Percentiles rank a stretch among this genome's conserved stretches.
Conservation (phyloP, 106 monocot species). For the Acanthochlamys bracteata region DNA sequence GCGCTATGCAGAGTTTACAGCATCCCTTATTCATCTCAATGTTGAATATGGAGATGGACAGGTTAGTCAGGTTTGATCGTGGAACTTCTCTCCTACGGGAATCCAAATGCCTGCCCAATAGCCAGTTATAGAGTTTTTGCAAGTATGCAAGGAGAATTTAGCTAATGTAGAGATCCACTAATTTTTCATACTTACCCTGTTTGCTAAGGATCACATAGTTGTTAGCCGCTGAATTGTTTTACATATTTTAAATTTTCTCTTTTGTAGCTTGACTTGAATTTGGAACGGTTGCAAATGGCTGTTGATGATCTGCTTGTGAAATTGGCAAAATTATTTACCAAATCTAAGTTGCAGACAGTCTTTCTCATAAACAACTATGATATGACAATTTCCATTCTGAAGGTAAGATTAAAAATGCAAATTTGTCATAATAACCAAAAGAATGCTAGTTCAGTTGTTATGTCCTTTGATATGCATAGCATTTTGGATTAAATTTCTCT, state of each 20-base stretch:
- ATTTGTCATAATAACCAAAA: background rate
- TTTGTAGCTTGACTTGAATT: constrained; percentile 78
- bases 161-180: background rate
- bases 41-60: constrained; percentile 94
- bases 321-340: constrained; percentile 67
- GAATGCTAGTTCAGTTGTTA: background rate
- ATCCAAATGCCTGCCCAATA: background rate
- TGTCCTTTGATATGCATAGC: background rate
- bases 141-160: background rate
- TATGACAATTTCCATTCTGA: constrained; percentile 87
- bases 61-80: constrained; percentile 29
- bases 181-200: background rate
- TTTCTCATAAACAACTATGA: constrained; percentile 99
- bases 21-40: constrained; percentile 90
- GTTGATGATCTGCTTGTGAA: constrained; percentile 85
- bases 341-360: constrained; percentile 80
- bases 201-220: background rate
- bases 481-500: background rate
- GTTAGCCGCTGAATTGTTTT: background rate
- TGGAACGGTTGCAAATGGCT: constrained; percentile 95
- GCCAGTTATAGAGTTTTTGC: background rate
- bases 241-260: constrained; percentile 12
- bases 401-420: constrained; percentile 30
- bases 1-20: constrained; percentile 98
- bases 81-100: background rate